phyloP scores from a whole-genome alignment of 2,329 filamentous ascomycete genomes.

The Lachnellula arida region DNA sequence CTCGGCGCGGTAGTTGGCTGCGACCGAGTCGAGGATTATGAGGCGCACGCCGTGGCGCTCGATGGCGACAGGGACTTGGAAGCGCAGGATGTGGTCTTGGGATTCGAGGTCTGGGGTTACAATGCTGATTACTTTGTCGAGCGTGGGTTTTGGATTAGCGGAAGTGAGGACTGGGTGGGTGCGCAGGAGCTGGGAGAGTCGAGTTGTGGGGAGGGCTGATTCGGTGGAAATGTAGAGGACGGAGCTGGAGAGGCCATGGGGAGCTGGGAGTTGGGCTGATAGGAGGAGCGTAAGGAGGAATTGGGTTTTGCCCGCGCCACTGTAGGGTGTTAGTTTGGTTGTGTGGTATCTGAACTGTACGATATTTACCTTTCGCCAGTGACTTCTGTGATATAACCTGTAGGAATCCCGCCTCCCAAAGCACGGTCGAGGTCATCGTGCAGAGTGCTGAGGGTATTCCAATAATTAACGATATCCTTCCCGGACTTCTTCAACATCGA shows the following conservation, averaged over 20 bases:
- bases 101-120: slow-evolving; percentile 85
- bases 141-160: slow-evolving; percentile 50
- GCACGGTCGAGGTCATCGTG: slow-evolving; percentile 66
- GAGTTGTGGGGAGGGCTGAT: slow-evolving; percentile 73
- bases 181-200: slow-evolving; percentile 73
- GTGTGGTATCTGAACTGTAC: not conserved
- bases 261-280: slow-evolving; percentile 73
- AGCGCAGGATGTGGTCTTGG: slow-evolving; percentile 91
- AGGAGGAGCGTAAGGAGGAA: slow-evolving; percentile 82
- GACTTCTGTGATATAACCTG: slow-evolving; percentile 80
- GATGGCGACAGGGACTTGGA: slow-evolving; percentile 84
- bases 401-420: slow-evolving; percentile 74
- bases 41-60: slow-evolving; percentile 72
- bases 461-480: slow-evolving; percentile 37
- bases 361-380: slow-evolving; percentile 72
- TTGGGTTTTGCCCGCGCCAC: slow-evolving; percentile 91
- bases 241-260: slow-evolving; percentile 64
- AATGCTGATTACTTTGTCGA: slow-evolving; percentile 75
- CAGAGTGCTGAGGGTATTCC: slow-evolving; percentile 71
- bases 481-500: slow-evolving; percentile 30
- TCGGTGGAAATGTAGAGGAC: slow-evolving; percentile 95
- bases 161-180: slow-evolving; percentile 56
- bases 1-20: slow-evolving; percentile 92
- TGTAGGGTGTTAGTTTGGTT: slow-evolving; percentile 32
- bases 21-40: slow-evolving; percentile 83